Evolutionary conservation across 768 basidiomycete genomes (phyloP).

Genomic region (Trametes sanguinea): DNA sequence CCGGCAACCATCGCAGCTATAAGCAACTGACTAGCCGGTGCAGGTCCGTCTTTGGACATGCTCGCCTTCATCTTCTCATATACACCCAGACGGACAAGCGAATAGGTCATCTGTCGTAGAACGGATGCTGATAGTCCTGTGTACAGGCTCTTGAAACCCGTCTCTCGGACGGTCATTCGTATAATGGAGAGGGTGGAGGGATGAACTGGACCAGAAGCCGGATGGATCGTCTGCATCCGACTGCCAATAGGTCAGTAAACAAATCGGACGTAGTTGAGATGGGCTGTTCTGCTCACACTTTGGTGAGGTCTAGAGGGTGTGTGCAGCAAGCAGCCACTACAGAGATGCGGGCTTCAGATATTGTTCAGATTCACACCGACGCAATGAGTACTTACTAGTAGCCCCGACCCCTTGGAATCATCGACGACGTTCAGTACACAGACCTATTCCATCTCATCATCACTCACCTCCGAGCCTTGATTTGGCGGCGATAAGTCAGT

Average conservation of each 20-base stretch:
- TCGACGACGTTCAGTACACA: too few species aligned
- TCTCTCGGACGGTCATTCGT: slow-evolving; percentile 60
- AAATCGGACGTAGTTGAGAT: not conserved
- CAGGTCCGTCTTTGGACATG: slow-evolving; percentile 50
- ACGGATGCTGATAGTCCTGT: slow-evolving; percentile 82
- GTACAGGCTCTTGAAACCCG: slow-evolving; percentile 75
- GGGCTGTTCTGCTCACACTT: slow-evolving; percentile 57
- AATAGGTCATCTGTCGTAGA: slow-evolving; percentile 90
- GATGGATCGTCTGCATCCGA: slow-evolving; percentile 77
- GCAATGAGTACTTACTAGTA: slow-evolving; percentile 32
- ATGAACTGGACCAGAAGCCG: slow-evolving; percentile 46
- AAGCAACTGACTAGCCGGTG: slow-evolving; percentile 58
- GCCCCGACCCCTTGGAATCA: slow-evolving; percentile 35
- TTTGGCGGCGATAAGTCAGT: not conserved
- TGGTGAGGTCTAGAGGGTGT: slow-evolving; percentile 83
- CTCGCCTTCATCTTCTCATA: slow-evolving; percentile 76
- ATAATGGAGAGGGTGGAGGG: slow-evolving; percentile 70
- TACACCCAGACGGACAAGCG: slow-evolving; percentile 78
- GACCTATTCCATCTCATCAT: not conserved
- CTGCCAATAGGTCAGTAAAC: slow-evolving; percentile 36
- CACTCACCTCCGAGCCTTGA: slow-evolving; percentile 38
- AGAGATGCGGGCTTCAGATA: not conserved
- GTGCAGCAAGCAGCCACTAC: slow-evolving; percentile 80
- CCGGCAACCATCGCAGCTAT: slow-evolving; percentile 73
- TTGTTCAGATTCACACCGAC: not conserved